Base-by-base conservation (phyloP, 1,284 basidiomycete genomes). In the Cutaneotrichosporon sp. region DNA sequence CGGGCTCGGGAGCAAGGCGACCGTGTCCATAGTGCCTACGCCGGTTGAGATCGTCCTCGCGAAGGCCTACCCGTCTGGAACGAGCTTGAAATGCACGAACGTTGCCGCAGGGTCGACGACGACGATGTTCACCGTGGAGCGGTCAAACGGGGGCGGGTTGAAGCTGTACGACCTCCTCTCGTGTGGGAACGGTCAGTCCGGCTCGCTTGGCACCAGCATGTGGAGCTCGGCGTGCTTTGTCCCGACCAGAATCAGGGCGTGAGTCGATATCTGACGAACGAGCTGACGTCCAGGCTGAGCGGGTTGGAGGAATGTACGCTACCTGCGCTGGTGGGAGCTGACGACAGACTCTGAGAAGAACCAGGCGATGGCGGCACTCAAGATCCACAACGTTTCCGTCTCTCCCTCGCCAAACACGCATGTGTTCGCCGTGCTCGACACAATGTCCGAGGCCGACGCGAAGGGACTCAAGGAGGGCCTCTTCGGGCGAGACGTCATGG, bases 31-130 rank as follows among this genome's bases (percentile, higher is more conserved):
- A 5, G 85, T 97, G 53, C 84, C 82, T 3, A 81, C 88, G 2
- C 93, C 92, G 0, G 90, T 89, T 5, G 92, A 97, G 71, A 82
- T 96, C 14, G 79, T 87, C 11, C 76, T 94, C 12, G 62, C 68
- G 6, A 66, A 62, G 49, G 78, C 78, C 34, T 80, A 82, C 53
- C 77, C 84, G 3, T 70, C 74, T 11, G 80, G 81, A 17, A 80
- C 81, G 27, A 71, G 71, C 20, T 81, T 84, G 29, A 81, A 74
- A 60, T 92, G 89, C 74, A 68, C 82, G 31, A 76, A 81, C 59
- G 75, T 93, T 41, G 75, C 79, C 27, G 85, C 88, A 14, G 86
- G 85, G 79, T 66, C 62, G 0, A 49, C 59, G 38, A 61, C 61
- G 38, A 84, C 86, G 2, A 86, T 85, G 61, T 92, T 90, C 68